A percentile compares a stretch with the other conserved stretches of the same genome.
Conservation (phyloP, 805 yeast genomes). For the Lachancea fermentati region DNA sequence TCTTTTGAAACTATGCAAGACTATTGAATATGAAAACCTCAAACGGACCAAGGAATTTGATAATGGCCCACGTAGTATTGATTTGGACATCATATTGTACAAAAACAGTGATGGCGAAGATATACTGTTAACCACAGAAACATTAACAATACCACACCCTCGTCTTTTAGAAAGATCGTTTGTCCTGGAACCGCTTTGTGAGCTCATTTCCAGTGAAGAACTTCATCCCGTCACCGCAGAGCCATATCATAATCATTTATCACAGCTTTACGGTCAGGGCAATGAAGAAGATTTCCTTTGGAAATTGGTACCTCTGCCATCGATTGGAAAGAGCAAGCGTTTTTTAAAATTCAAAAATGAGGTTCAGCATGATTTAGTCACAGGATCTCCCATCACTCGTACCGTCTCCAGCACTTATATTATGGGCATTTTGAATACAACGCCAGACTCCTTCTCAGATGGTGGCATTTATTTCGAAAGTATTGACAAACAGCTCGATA, state of each 20-base stretch:
- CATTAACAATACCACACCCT: conserved; percentile 77
- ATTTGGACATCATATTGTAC: conserved; percentile 78
- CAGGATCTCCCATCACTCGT: conserved; percentile 32
- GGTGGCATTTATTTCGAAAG: conserved; percentile 48
- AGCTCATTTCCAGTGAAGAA: conserved; percentile 58
- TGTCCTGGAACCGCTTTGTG: conserved; percentile 85
- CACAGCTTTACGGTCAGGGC: conserved; percentile 41
- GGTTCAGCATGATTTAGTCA: conserved; percentile 41
- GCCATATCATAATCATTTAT: conserved; percentile 63
- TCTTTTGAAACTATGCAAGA: conserved; percentile 55
- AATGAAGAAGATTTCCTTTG: conserved; percentile 48
- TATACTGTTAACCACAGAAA: conserved; percentile 46
- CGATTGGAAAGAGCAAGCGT: conserved; percentile 22
- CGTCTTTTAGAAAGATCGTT: conserved; percentile 85
- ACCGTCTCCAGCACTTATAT: conserved; percentile 44
- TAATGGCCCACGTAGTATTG: conserved; percentile 91
- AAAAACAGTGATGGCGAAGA: conserved; percentile 28
- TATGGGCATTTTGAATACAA: conserved; percentile 86
- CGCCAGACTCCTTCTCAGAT: conserved; percentile 95
- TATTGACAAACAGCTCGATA: conserved; percentile 37
- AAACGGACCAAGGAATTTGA: conserved; percentile 71
- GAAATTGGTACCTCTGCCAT: conserved; percentile 44
- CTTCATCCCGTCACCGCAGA: conserved; percentile 86
- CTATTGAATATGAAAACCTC: conserved; percentile 69
- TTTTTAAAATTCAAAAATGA: conserved; percentile 24